Evolutionary conservation across 108 stramenopile genomes (phyloP).

Genomic region (Bacterosira constricta): DNA sequence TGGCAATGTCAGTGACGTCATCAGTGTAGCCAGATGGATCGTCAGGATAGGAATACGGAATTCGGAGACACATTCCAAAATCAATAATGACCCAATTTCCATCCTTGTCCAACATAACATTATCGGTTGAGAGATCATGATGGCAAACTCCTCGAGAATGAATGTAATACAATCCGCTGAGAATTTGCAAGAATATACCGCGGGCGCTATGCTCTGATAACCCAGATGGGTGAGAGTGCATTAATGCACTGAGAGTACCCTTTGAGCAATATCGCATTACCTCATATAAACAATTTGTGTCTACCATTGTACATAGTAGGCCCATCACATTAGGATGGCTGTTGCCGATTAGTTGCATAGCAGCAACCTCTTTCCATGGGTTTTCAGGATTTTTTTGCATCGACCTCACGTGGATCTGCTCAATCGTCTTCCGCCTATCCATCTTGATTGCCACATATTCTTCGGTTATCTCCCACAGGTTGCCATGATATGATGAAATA

Average conservation of each 20-base stretch:
- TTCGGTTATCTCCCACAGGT: slow-evolving; percentile 66
- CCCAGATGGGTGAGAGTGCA: slow-evolving; percentile 54
- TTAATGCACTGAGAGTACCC: slow-evolving; percentile 80
- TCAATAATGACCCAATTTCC: slow-evolving; percentile 83
- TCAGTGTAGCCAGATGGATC: slow-evolving; percentile 36
- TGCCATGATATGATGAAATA: not conserved
- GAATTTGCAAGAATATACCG: slow-evolving; percentile 81
- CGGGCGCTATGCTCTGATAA: slow-evolving; percentile 77
- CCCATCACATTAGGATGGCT: slow-evolving; percentile 66
- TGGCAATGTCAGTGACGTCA: slow-evolving; percentile 58
- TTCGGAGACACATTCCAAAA: slow-evolving; percentile 92
- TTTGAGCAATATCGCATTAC: slow-evolving; percentile 84
- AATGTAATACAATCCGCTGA: slow-evolving; percentile 72
- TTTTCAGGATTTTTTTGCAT: slow-evolving; percentile 82
- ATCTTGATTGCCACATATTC: slow-evolving; percentile 83
- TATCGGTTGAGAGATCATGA: slow-evolving; percentile 85
- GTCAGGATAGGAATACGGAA: slow-evolving; percentile 71
- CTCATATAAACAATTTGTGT: slow-evolving; percentile 77
- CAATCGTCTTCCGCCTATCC: slow-evolving; percentile 72
- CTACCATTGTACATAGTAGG: slow-evolving; percentile 68
- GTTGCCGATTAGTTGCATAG: slow-evolving; percentile 73
- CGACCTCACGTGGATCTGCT: slow-evolving; percentile 37
- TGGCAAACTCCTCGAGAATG: slow-evolving; percentile 86
- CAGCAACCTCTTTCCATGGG: slow-evolving; percentile 90
- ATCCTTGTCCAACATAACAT: slow-evolving; percentile 66